phyloP scores from a whole-genome alignment of 371 early-diverging fungal genomes.

The Mucor racemosus region DNA sequence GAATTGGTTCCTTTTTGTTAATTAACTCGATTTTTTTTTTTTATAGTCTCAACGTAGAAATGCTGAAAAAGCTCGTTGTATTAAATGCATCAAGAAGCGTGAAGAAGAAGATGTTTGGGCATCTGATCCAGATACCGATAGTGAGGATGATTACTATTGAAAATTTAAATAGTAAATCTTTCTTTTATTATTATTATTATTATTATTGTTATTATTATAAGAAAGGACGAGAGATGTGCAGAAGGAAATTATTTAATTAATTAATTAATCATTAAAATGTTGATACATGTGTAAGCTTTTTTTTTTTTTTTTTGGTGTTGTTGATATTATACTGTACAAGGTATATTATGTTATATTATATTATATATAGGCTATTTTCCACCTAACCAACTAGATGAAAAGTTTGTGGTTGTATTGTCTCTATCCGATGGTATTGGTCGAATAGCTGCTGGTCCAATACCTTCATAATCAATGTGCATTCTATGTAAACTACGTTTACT shows the following conservation, averaged over 20 bases:
- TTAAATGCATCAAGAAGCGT: slow-evolving; percentile 54
- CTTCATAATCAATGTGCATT: slow-evolving; percentile 23
- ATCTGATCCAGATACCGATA: slow-evolving; percentile 45
- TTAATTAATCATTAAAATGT: neutral
- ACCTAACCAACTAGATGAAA: slow-evolving; percentile 35
- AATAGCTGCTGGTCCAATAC: slow-evolving; percentile 19
- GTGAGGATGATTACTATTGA: slow-evolving; percentile 29
- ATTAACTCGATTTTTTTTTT: neutral
- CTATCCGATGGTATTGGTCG: slow-evolving; percentile 31
- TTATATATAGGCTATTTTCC: slow-evolving; percentile 21
- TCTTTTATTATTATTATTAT: neutral
- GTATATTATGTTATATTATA: neutral
- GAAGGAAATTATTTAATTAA: neutral
- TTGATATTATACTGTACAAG: neutral
- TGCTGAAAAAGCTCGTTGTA: slow-evolving; percentile 54
- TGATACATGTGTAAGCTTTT: neutral
- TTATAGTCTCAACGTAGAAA: slow-evolving; percentile 52
- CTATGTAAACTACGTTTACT: slow-evolving; percentile 22
- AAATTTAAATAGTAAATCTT: neutral
- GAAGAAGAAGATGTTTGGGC: slow-evolving; percentile 55
- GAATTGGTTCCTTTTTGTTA: neutral
- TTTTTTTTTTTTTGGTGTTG: neutral
- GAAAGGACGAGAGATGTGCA: neutral
- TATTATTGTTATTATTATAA: neutral
- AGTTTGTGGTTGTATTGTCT: slow-evolving; percentile 18